Evolutionary conservation across 257 asterid genomes (phyloP).

Genomic region (Salvia splendens): DNA sequence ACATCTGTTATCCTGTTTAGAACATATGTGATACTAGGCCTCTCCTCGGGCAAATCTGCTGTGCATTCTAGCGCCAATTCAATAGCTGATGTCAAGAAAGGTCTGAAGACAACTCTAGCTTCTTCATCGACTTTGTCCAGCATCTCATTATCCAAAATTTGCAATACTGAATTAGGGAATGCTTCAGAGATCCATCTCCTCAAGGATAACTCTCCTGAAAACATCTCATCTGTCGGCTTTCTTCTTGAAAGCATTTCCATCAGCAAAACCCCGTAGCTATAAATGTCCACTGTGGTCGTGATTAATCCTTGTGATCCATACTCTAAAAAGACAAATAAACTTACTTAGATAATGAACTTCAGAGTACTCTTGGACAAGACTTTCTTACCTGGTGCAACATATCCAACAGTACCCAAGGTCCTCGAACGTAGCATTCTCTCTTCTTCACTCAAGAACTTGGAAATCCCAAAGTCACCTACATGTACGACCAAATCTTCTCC

Average conservation of each 20-base stretch:
- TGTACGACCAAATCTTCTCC: conserved; percentile 5
- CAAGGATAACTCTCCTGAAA: conserved; percentile 11
- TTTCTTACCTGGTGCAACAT: background rate
- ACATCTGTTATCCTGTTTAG: background rate
- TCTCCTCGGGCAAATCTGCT: background rate
- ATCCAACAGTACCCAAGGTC: conserved; percentile 8
- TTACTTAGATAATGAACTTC: background rate
- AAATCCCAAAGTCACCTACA: conserved; percentile 12
- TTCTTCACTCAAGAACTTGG: background rate
- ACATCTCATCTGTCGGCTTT: conserved; percentile 11
- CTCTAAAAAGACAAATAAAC: background rate
- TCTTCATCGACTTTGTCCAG: background rate
- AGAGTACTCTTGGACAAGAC: background rate
- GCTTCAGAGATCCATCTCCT: background rate
- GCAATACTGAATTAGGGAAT: background rate
- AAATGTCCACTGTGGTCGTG: background rate
- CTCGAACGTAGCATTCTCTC: background rate
- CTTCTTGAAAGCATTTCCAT: conserved; percentile 1
- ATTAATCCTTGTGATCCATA: background rate
- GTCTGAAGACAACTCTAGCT: background rate
- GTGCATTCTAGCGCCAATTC: background rate
- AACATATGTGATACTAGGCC: background rate
- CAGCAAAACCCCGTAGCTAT: conserved; percentile 14
- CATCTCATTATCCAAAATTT: conserved; percentile 4
- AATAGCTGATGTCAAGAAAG: background rate